Evolutionary conservation across 129 eudicot species (phyloP).

Genomic region (Arctium lappa): DNA sequence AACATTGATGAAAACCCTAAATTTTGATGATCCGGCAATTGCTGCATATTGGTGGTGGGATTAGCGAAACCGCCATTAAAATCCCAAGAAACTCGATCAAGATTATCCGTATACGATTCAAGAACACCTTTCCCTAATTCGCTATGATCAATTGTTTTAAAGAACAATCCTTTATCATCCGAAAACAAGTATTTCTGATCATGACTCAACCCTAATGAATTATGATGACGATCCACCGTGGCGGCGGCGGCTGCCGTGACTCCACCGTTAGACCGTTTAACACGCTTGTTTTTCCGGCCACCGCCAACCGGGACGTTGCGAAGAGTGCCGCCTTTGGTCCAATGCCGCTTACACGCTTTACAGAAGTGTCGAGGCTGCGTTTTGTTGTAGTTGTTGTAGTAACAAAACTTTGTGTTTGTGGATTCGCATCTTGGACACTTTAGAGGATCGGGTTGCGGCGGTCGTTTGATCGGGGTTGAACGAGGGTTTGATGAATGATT

Average conservation of each 20-base stretch:
- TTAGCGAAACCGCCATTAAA: slow-evolving; percentile 12
- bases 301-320: slow-evolving; percentile 93
- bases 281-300: slow-evolving; percentile 87
- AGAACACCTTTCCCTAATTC: neutral
- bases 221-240: neutral
- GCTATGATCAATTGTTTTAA: slow-evolving; percentile 12
- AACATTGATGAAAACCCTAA: slow-evolving; percentile 46
- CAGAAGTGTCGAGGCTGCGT: slow-evolving; percentile 84
- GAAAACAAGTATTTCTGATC: slow-evolving; percentile 20
- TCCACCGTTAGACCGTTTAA: slow-evolving; percentile 34
- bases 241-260: neutral
- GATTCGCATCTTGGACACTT: slow-evolving; percentile 86
- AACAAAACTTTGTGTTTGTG: slow-evolving; percentile 78
- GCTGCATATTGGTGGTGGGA: slow-evolving; percentile 14
- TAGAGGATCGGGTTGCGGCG: slow-evolving; percentile 39
- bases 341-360: slow-evolving; percentile 84
- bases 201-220: slow-evolving; percentile 20
- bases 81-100: slow-evolving; percentile 36
- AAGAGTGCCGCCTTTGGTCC: slow-evolving; percentile 96
- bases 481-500: slow-evolving; percentile 35
- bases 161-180: slow-evolving; percentile 15
- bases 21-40: slow-evolving; percentile 25
- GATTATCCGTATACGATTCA: neutral
- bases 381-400: slow-evolving; percentile 91
- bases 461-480: slow-evolving; percentile 20